Evolutionary conservation across 495 filamentous ascomycete species (phyloP).

Genomic region (Neurospora sp.): DNA sequence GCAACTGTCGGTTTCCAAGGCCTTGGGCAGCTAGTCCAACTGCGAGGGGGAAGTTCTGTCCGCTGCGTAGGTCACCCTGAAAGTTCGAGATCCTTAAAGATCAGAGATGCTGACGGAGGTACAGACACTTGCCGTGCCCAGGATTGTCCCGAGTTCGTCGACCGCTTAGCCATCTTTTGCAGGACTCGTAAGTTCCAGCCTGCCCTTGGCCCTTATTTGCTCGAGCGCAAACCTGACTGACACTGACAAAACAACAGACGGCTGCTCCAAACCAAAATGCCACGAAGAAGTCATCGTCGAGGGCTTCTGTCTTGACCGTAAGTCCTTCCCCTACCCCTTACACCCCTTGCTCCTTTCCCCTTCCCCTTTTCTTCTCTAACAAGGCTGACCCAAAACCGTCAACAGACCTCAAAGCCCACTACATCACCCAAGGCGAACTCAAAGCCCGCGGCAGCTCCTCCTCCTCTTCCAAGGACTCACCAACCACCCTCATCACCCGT

Average conservation of each 20-base stretch:
- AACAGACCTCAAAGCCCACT: constrained; percentile 18
- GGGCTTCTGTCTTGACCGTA: constrained; percentile 14
- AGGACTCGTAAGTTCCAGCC: constrained; percentile 1
- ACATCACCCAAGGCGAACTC: constrained; percentile 14
- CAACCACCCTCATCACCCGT: background rate
- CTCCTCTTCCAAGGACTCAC: background rate
- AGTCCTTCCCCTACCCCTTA: too few relatives aligned
- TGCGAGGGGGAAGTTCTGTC: constrained; percentile 5
- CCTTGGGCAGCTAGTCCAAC: background rate
- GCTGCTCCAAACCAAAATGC: constrained; percentile 12
- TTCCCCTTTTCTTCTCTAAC: too few relatives aligned
- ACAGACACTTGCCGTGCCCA: constrained; percentile 16
- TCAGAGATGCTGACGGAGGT: background rate
- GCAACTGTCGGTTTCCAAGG: constrained; percentile 1
- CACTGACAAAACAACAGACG: constrained; percentile 4
- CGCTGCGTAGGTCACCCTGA: constrained; percentile 7
- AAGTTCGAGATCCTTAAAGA: too few relatives aligned
- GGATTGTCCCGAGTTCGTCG: constrained; percentile 11
- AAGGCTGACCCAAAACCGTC: background rate
- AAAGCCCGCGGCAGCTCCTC: background rate
- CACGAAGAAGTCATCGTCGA: constrained; percentile 12
- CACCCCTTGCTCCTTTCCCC: too few relatives aligned
- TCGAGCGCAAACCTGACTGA: too few relatives aligned
- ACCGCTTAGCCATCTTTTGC: constrained; percentile 12
- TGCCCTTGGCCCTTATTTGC: too few relatives aligned